A percentile compares a stretch with the other conserved stretches of the same genome.
Conservation (phyloP, 2,329 filamentous ascomycete species). For the Alternaria tenuissima region DNA sequence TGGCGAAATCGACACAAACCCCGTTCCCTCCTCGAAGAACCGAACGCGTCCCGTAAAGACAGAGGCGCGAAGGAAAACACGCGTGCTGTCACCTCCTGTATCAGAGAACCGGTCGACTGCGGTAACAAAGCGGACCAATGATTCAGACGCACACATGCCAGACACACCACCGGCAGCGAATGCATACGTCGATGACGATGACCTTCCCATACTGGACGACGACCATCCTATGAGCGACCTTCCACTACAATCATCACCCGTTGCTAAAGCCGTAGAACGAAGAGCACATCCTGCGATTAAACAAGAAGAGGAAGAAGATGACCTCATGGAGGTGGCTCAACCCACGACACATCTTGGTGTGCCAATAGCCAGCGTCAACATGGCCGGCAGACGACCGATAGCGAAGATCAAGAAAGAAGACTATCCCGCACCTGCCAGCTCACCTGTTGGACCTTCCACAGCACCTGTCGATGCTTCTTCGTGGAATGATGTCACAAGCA, state of each 20-base stretch:
- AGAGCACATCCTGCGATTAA: slow-evolving; percentile 67
- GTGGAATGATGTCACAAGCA: slow-evolving; percentile 88
- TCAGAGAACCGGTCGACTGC: slow-evolving; percentile 52
- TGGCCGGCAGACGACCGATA: slow-evolving; percentile 79
- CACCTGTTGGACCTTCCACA: slow-evolving; percentile 69
- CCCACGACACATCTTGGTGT: slow-evolving; percentile 70
- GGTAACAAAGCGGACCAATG: slow-evolving; percentile 30
- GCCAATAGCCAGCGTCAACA: slow-evolving; percentile 78
- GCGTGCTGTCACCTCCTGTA: slow-evolving; percentile 79
- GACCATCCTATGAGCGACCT: slow-evolving; percentile 88
- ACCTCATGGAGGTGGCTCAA: slow-evolving; percentile 86
- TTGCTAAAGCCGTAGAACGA: slow-evolving; percentile 78
- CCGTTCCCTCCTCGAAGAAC: slow-evolving; percentile 62
- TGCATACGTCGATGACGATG: slow-evolving; percentile 61
- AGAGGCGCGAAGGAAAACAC: slow-evolving; percentile 78
- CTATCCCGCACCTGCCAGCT: slow-evolving; percentile 76
- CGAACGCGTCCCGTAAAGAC: slow-evolving; percentile 74
- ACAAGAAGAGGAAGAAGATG: slow-evolving; percentile 74
- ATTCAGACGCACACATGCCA: slow-evolving; percentile 56
- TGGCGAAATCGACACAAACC: slow-evolving; percentile 85
- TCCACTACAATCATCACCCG: slow-evolving; percentile 81
- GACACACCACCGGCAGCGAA: slow-evolving; percentile 52
- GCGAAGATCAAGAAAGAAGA: slow-evolving; percentile 74
- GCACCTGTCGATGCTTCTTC: slow-evolving; percentile 74
- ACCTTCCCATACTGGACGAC: slow-evolving; percentile 67